Conservation (phyloP, 805 yeast genomes). For the Cyberlindnera maritima region DNA sequence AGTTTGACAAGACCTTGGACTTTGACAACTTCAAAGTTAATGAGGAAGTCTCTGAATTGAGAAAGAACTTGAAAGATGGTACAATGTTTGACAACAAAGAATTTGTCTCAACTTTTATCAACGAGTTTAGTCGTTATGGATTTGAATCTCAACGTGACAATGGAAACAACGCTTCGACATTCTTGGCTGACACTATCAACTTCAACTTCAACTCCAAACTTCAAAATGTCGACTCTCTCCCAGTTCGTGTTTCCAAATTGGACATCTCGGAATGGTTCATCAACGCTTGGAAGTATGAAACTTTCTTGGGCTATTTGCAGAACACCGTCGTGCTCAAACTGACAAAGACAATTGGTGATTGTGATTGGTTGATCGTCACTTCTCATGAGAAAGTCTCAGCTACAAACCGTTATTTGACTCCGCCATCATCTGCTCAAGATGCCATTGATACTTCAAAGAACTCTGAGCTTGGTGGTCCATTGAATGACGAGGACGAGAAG, state of each 20-base stretch:
- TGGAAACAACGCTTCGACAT: slow-evolving; percentile 22
- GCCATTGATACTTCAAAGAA: slow-evolving; percentile 20
- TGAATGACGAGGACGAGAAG: slow-evolving; percentile 7
- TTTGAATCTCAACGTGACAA: slow-evolving; percentile 22
- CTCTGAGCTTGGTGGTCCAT: slow-evolving; percentile 16
- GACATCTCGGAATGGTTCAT: slow-evolving; percentile 39
- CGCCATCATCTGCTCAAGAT: slow-evolving; percentile 21
- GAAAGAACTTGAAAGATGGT: slow-evolving; percentile 25
- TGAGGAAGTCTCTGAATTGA: slow-evolving; percentile 22
- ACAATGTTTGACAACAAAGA: slow-evolving; percentile 26
- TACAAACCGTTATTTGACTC: slow-evolving; percentile 28
- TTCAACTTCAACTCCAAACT: slow-evolving; percentile 28
- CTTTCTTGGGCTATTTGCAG: slow-evolving; percentile 33
- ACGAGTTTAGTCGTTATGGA: slow-evolving; percentile 27
- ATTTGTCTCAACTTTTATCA: slow-evolving; percentile 26
- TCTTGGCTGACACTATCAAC: slow-evolving; percentile 29
- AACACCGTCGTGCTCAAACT: slow-evolving; percentile 35
- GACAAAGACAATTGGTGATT: slow-evolving; percentile 36
- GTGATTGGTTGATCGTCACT: slow-evolving; percentile 37
- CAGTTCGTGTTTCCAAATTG: slow-evolving; percentile 35
- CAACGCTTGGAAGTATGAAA: slow-evolving; percentile 39
- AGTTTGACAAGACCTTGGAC: slow-evolving; percentile 31
- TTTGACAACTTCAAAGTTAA: slow-evolving; percentile 29
- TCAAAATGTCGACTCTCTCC: slow-evolving; percentile 24
- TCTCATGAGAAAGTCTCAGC: slow-evolving; percentile 31